phyloP scores from a whole-genome alignment of 148 eudicot genomes.

The Arctostaphylos glauca region DNA sequence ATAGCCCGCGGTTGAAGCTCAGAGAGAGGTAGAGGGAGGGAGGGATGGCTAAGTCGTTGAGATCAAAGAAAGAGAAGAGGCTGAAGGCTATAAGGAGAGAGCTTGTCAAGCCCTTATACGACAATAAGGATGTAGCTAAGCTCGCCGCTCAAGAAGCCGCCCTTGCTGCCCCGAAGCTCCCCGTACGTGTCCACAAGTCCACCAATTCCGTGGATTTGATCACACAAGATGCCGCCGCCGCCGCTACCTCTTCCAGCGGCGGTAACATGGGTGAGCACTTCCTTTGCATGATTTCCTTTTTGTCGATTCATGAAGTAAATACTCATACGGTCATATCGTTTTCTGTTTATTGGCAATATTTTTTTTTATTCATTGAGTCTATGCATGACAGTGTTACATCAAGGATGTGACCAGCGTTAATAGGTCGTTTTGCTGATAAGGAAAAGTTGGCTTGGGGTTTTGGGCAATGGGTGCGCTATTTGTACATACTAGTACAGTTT shows the following conservation, averaged over 20 bases:
- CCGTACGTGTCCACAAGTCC: conserved; percentile 34
- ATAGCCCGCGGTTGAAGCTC: neutral
- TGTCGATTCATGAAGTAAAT: neutral
- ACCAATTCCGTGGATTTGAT: conserved; percentile 13
- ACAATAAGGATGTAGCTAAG: conserved; percentile 73
- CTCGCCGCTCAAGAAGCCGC: conserved; percentile 81
- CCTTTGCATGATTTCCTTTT: neutral
- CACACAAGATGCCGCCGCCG: neutral
- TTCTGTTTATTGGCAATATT: neutral
- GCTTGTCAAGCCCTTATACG: conserved; percentile 64
- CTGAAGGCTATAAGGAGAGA: conserved; percentile 77
- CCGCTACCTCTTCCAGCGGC: conserved; percentile 17
- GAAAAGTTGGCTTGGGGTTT: no score
- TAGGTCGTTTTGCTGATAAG: neutral
- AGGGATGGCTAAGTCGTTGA: conserved; percentile 83
- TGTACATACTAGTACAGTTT: no score
- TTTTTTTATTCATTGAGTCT: neutral
- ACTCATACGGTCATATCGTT: no score
- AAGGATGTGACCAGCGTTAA: neutral
- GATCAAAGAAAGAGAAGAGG: conserved; percentile 89
- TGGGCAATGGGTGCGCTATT: no score
- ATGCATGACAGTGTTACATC: neutral
- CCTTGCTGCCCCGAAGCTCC: conserved; percentile 79
- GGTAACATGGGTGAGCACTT: conserved; percentile 35
- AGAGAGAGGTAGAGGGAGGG: neutral